These are phyloP conservation scores for Hypoxylon fuscum DNA, from an alignment of 495 filamentous ascomycete genomes.

Conservation along the genomic window DNA sequence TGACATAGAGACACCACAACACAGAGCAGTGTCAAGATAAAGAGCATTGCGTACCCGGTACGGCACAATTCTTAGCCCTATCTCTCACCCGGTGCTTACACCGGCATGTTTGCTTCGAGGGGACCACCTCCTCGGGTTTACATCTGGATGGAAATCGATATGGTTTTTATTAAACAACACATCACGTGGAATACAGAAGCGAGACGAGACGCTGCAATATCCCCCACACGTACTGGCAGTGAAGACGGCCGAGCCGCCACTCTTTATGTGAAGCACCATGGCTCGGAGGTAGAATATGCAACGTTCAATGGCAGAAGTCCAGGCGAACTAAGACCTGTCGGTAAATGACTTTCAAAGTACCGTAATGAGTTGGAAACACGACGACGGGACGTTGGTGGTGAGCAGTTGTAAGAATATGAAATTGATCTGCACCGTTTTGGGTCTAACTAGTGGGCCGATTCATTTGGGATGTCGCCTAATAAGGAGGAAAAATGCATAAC, in stretches of 20 bases:
- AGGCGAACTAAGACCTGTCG: conserved; percentile 30
- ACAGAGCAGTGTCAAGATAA: conserved; percentile 30
- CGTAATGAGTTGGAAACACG: conserved; percentile 25
- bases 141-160: conserved; percentile 31
- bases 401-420: conserved; percentile 28
- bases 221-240: conserved; percentile 21
- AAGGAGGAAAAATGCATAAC: conserved; percentile 41
- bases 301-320: conserved; percentile 31
- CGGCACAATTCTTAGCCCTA: conserved; percentile 25
- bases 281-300: conserved; percentile 6
- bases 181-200: conserved; percentile 36
- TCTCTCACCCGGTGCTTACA: conserved; percentile 36
- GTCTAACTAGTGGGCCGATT: conserved; percentile 37
- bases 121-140: conserved; percentile 32
- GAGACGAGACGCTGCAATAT: conserved; percentile 25
- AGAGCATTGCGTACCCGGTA: conserved; percentile 31
- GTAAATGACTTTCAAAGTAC: conserved; percentile 35
- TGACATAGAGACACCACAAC: conserved; percentile 35
- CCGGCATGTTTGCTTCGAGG: conserved; percentile 35
- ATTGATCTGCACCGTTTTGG: conserved; percentile 39
- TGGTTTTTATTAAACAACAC: conserved; percentile 34
- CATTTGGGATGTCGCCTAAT: conserved; percentile 44
- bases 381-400: conserved; percentile 28
- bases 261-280: conserved; percentile 36
- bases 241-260: conserved; percentile 32